Conservation (phyloP, 140 eudicot species). For the Flaveria floridana region DNA sequence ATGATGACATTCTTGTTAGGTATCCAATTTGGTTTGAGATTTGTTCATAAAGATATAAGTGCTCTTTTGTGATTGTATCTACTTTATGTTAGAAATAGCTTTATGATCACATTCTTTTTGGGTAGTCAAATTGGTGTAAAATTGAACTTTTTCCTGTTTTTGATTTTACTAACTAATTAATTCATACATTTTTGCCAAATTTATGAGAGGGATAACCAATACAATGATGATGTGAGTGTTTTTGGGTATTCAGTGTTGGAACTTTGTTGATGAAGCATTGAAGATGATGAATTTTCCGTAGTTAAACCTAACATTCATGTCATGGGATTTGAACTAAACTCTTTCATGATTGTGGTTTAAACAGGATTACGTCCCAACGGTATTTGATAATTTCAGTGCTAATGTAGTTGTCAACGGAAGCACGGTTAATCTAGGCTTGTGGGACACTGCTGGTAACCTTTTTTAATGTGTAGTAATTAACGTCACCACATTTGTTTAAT, state of each 20-base stretch:
- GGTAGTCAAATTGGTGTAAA: background rate
- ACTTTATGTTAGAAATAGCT: background rate
- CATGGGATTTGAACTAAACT: constrained; percentile 17
- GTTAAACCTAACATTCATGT: constrained; percentile 1
- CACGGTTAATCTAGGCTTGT: constrained; percentile 90
- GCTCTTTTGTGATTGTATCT: background rate
- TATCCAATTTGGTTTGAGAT: constrained; percentile 17
- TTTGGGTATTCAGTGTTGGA: background rate
- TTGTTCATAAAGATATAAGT: background rate
- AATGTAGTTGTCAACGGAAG: constrained; percentile 87
- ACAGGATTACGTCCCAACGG: constrained; percentile 97
- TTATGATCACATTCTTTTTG: constrained; percentile 3
- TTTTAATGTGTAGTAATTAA: background rate
- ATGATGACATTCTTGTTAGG: background rate
- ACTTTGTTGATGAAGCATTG: background rate
- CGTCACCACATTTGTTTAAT: background rate
- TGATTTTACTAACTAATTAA: background rate
- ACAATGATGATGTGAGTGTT: background rate
- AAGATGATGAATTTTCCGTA: background rate
- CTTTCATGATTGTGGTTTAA: constrained; percentile 21
- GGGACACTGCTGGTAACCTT: constrained; percentile 96
- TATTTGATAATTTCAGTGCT: constrained; percentile 96
- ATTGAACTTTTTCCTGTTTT: background rate
- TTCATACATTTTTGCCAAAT: background rate
- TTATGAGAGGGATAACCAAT: background rate